These are phyloP conservation scores for Entamoeba histolytica DNA, from an alignment of 208 protist species.

Conservation along the genomic window DNA sequence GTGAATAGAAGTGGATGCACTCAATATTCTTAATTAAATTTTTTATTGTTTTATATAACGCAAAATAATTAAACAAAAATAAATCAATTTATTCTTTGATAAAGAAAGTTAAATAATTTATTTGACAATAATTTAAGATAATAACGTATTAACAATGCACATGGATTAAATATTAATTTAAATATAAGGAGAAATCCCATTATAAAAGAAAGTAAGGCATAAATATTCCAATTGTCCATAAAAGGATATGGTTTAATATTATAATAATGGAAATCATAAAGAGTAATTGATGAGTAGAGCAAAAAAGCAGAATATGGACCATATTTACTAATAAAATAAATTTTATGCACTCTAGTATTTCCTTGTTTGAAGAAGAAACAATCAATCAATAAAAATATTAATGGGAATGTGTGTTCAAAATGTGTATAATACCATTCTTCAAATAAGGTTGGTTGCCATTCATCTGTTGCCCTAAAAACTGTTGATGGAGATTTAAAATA, in stretches of 20 bases:
- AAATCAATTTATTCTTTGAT: no score
- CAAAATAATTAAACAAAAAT: no score
- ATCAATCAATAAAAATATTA: neutral
- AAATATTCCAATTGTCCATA: neutral
- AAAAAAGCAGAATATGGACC: neutral
- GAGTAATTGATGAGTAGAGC: neutral
- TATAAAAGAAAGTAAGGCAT: neutral
- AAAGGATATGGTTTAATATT: neutral
- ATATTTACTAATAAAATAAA: neutral
- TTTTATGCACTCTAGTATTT: neutral
- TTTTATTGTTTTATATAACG: no score
- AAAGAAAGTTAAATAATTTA: no score
- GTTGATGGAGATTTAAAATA: neutral
- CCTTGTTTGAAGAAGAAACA: neutral
- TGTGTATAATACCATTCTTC: neutral
- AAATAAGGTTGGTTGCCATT: neutral
- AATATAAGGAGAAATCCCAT: neutral
- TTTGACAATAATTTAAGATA: no score
- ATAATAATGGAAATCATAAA: neutral
- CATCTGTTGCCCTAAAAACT: neutral
- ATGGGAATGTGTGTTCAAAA: neutral
- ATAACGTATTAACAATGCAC: neutral
- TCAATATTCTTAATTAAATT: neutral
- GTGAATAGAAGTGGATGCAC: neutral
- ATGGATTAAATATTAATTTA: neutral